phyloP scores from a whole-genome alignment of 495 filamentous ascomycete species.

The Thermochaetoides thermophila region DNA sequence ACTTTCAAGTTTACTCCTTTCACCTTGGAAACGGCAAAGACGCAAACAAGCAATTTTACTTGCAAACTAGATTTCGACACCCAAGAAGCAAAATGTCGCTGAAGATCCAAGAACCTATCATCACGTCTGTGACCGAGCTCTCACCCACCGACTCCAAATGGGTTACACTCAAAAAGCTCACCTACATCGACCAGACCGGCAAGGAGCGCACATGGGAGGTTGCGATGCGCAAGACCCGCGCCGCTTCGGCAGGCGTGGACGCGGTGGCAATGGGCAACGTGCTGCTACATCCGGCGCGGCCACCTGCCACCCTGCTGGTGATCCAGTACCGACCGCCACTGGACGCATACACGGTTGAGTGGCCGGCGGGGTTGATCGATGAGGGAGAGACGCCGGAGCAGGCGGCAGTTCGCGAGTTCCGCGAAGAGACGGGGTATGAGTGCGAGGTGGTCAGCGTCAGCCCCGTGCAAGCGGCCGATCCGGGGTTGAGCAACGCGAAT shows the following conservation, averaged over 20 bases:
- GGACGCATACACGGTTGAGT: constrained; percentile 61
- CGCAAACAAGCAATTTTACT: too few relatives aligned
- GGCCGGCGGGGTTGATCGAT: constrained; percentile 75
- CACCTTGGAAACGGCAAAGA: too few relatives aligned
- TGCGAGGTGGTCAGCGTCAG: constrained; percentile 18
- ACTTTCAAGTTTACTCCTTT: too few relatives aligned
- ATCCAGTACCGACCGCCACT: constrained; percentile 65
- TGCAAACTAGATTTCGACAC: too few relatives aligned
- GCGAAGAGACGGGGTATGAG: constrained; percentile 78
- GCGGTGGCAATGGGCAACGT: constrained; percentile 42
- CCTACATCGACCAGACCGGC: constrained; percentile 37
- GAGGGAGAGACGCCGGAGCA: constrained; percentile 60
- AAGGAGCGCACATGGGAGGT: constrained; percentile 38
- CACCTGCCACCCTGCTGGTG: constrained; percentile 35
- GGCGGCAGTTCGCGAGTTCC: constrained; percentile 71
- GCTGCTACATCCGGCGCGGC: constrained; percentile 32
- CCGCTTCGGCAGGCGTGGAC: constrained; percentile 31
- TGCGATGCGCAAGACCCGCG: constrained; percentile 37
- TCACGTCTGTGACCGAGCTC: constrained; percentile 30
- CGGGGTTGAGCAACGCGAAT: constrained; percentile 73
- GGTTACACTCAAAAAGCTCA: constrained; percentile 35
- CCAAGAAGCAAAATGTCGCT: constrained; percentile 2
- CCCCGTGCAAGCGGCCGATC: constrained; percentile 28
- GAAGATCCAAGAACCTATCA: constrained; percentile 30
- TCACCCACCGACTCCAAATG: constrained; percentile 33